Percentiles rank a stretch among this genome's conserved stretches.
Conservation (phyloP, 2,329 filamentous ascomycete genomes). For the Diplodia scrobiculata region DNA sequence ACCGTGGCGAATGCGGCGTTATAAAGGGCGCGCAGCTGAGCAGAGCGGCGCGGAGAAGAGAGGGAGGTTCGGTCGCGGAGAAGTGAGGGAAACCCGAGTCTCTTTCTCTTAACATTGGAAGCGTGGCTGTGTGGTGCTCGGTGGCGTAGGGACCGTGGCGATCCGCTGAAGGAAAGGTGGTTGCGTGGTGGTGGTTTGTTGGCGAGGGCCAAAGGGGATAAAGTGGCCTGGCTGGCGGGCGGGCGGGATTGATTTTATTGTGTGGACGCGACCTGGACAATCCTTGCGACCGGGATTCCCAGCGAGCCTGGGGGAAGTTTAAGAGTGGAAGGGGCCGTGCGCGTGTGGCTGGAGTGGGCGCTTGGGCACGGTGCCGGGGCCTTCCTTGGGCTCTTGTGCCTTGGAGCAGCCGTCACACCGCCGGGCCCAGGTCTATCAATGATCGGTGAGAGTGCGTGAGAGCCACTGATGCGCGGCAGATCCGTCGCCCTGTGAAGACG, state of each 20-base stretch:
- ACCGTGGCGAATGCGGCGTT: conserved; percentile 41
- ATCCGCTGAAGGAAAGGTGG: background rate
- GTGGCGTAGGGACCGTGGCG: conserved; percentile 18
- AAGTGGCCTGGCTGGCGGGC: conserved; percentile 9
- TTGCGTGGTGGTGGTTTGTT: conserved; percentile 14
- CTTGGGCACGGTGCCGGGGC: background rate
- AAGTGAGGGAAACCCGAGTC: conserved; percentile 35
- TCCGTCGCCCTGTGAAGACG: conserved; percentile 1
- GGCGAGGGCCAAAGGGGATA: conserved; percentile 19
- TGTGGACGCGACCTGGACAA: conserved; percentile 5
- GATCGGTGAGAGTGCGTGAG: conserved; percentile 12
- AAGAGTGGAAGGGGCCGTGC: conserved; percentile 3
- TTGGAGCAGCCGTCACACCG: conserved; percentile 23
- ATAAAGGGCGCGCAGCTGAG: conserved; percentile 31
- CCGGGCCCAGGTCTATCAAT: conserved; percentile 10
- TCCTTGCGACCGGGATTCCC: conserved; percentile 17
- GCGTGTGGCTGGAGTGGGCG: conserved; percentile 21
- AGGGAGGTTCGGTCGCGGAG: conserved; percentile 40
- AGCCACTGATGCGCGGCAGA: conserved; percentile 21
- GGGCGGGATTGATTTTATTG: conserved; percentile 16
- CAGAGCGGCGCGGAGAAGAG: conserved; percentile 34
- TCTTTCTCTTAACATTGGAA: conserved; percentile 27
- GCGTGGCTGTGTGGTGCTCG: conserved; percentile 9
- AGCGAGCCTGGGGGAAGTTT: conserved; percentile 1
- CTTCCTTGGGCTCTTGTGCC: conserved; percentile 20